Conservation (phyloP, 2,329 filamentous ascomycete species). For the Curvularia verruculosa region DNA sequence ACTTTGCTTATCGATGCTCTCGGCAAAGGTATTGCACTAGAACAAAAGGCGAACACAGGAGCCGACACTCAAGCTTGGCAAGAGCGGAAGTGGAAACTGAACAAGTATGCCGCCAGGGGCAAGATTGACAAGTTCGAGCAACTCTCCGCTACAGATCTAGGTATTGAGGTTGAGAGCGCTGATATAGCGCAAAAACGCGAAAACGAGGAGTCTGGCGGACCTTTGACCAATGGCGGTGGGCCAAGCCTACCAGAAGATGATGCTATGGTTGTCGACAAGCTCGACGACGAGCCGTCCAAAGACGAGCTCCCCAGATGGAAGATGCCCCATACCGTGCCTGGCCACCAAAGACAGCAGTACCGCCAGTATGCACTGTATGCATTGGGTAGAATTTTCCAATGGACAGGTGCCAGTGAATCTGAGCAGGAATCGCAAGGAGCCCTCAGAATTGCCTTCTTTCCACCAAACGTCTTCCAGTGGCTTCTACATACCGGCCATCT, state of each 20-base stretch:
- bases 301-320: slow-evolving; percentile 57
- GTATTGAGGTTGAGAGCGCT: slow-evolving; percentile 40
- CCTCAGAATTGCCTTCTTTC: slow-evolving; percentile 54
- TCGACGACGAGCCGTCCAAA: slow-evolving; percentile 23
- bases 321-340: slow-evolving; percentile 36
- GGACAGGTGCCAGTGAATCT: slow-evolving; percentile 18
- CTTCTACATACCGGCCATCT: slow-evolving; percentile 63
- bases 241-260: slow-evolving; percentile 28
- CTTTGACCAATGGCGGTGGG: slow-evolving; percentile 30
- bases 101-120: slow-evolving; percentile 45
- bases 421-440: slow-evolving; percentile 20
- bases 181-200: slow-evolving; percentile 20
- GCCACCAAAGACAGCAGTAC: slow-evolving; percentile 63
- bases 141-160: slow-evolving; percentile 47
- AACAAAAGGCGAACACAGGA: slow-evolving; percentile 4
- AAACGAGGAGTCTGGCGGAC: slow-evolving; percentile 30
- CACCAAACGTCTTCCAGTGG: slow-evolving; percentile 63
- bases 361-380: slow-evolving; percentile 67
- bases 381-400: slow-evolving; percentile 56
- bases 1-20: slow-evolving; percentile 76
- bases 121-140: slow-evolving; percentile 52
- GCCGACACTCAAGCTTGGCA: slow-evolving; percentile 34
- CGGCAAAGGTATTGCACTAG: slow-evolving; percentile 62
- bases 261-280: slow-evolving; percentile 23
- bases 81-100: slow-evolving; percentile 42